These are phyloP conservation scores for Ogataea nonfermentans DNA, from an alignment of 805 yeast genomes.

Conservation along the genomic window DNA sequence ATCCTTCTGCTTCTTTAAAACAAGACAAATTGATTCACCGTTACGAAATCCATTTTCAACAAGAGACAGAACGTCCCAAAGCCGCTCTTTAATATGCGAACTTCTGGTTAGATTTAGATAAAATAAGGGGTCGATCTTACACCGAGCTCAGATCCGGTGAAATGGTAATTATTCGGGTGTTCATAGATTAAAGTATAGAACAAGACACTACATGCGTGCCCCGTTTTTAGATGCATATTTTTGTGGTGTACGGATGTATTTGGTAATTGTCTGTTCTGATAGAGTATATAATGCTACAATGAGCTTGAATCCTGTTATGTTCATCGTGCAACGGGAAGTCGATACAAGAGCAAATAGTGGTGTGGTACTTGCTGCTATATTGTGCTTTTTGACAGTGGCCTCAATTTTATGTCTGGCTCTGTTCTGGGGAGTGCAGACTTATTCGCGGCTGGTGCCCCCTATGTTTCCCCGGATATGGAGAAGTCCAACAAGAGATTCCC, in stretches of 20 bases:
- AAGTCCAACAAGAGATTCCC: too few relatives aligned
- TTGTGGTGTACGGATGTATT: conserved; percentile 12
- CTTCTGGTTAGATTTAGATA: conserved; percentile 4
- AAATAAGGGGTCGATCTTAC: conserved; percentile 9
- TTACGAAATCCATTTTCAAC: conserved; percentile 29
- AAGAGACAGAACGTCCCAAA: conserved; percentile 17
- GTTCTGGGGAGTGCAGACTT: conserved; percentile 13
- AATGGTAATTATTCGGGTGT: conserved; percentile 13
- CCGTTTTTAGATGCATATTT: not conserved
- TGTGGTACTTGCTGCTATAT: conserved; percentile 9
- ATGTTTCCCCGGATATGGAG: conserved; percentile 1
- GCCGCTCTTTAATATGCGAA: conserved; percentile 14
- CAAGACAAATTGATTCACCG: conserved; percentile 25
- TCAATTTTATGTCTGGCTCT: conserved; percentile 6
- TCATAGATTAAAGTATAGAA: not conserved
- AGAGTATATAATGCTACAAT: not conserved
- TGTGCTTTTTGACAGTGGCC: conserved; percentile 11
- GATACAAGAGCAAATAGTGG: not conserved
- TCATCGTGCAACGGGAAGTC: not conserved
- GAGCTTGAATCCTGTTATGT: conserved; percentile 1
- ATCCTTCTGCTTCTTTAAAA: conserved; percentile 13
- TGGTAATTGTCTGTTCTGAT: conserved; percentile 11
- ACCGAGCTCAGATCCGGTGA: conserved; percentile 17
- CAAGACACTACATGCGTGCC: not conserved
- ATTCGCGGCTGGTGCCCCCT: conserved; percentile 9